phyloP scores from a whole-genome alignment of 2,329 filamentous ascomycete genomes.

The Sporothrix mexicana region DNA sequence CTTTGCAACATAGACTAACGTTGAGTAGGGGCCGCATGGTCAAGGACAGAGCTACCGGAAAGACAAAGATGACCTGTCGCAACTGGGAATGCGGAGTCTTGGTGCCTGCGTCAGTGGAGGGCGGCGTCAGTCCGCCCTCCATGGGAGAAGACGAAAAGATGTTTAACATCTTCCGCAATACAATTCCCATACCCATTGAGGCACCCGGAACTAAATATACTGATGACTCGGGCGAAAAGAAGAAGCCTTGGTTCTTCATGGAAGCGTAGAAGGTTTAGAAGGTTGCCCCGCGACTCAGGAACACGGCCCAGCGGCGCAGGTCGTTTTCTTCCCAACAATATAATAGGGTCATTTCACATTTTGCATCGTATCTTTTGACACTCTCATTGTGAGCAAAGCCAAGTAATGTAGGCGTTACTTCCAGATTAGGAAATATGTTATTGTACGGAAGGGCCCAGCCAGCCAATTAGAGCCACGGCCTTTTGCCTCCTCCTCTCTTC shows the following conservation, averaged over 20 bases:
- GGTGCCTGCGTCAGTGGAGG: slow-evolving; percentile 57
- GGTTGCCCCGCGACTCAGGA: no score
- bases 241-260: slow-evolving; percentile 52
- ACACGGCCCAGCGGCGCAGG: no score
- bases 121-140: slow-evolving; percentile 35
- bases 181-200: slow-evolving; percentile 68
- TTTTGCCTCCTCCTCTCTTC: background rate
- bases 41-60: slow-evolving; percentile 69
- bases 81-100: slow-evolving; percentile 98
- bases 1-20: background rate
- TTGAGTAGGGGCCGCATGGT: slow-evolving; percentile 73
- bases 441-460: background rate
- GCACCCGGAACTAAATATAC: slow-evolving; percentile 61
- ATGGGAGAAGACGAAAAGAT: slow-evolving; percentile 24
- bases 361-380: background rate
- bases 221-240: slow-evolving; percentile 39
- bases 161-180: slow-evolving; percentile 58
- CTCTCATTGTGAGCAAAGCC: no score
- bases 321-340: no score
- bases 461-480: slow-evolving; percentile 11
- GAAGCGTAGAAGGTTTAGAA: slow-evolving; percentile 1
- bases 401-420: background rate
- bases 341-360: no score
- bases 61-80: slow-evolving; percentile 77
- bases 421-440: background rate